Evolutionary conservation across 306 rosid genomes (phyloP).

Genomic region (Dryas alaskensis): DNA sequence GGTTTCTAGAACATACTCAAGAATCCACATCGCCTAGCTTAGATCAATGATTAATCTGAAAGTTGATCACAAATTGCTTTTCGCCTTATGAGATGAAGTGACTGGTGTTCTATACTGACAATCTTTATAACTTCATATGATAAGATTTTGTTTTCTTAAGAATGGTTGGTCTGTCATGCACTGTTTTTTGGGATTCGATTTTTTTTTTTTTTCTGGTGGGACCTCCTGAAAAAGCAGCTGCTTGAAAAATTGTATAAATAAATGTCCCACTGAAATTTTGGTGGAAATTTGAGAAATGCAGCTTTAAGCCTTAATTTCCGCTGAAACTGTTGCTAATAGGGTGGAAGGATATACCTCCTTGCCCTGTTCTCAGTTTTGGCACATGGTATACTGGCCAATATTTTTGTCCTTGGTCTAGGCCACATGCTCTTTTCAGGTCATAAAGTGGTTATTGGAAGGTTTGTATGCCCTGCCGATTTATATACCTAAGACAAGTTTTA

Average conservation of each 20-base stretch:
- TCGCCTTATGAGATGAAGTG: background rate
- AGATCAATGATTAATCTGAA: background rate
- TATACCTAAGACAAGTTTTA: background rate
- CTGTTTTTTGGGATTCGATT: too few species aligned
- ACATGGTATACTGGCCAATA: background rate
- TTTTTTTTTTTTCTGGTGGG: too few species aligned
- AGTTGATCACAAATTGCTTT: background rate
- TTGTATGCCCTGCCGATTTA: background rate
- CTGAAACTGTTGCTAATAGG: background rate
- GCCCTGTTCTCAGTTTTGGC: background rate
- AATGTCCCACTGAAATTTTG: too few species aligned
- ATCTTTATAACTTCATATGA: background rate
- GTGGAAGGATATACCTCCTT: background rate
- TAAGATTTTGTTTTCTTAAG: background rate
- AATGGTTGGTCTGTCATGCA: too few species aligned
- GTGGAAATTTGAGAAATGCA: too few species aligned
- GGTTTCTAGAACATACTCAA: background rate
- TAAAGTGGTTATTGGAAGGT: background rate
- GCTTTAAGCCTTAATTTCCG: too few species aligned
- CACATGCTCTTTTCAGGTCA: background rate
- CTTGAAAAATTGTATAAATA: too few species aligned
- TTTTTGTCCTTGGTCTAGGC: background rate
- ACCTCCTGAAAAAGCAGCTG: too few species aligned
- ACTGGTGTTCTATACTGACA: too few species aligned
- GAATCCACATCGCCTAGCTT: background rate